Percentiles rank a stretch among this genome's conserved stretches.
phyloP scores from a whole-genome alignment of 2,329 filamentous ascomycete species.

The Penicillium sp. region DNA sequence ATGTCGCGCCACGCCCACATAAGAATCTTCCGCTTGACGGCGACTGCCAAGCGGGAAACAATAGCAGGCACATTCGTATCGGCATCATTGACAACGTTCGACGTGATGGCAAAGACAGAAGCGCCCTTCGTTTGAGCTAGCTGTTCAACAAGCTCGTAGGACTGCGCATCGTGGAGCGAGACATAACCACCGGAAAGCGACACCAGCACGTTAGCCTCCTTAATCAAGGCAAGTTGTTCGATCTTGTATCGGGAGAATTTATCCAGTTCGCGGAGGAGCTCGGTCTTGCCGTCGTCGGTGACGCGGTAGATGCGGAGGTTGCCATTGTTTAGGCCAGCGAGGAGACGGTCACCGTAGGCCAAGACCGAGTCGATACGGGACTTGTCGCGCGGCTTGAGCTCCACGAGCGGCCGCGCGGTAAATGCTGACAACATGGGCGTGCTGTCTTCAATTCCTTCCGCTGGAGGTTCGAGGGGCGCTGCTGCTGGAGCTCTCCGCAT shows the following conservation, averaged over 20 bases:
- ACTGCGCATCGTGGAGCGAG: constrained; percentile 83
- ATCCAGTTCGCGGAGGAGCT: constrained; percentile 86
- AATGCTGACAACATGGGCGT: constrained; percentile 88
- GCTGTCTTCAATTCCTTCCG: constrained; percentile 18
- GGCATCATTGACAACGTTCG: constrained; percentile 88
- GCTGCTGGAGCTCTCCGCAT: constrained; percentile 10
- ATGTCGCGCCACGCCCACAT: constrained; percentile 97
- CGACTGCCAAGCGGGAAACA: constrained; percentile 85
- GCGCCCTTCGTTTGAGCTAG: constrained; percentile 83
- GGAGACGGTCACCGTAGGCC: constrained; percentile 84
- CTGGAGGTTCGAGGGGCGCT: constrained; percentile 8
- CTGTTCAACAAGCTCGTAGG: constrained; percentile 76
- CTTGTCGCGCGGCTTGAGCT: constrained; percentile 93
- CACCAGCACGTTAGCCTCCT: constrained; percentile 87
- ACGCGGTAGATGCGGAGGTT: constrained; percentile 86
- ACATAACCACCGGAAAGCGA: constrained; percentile 88
- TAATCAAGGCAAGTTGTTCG: constrained; percentile 92
- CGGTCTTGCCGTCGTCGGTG: constrained; percentile 62
- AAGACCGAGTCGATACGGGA: constrained; percentile 95
- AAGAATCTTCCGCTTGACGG: constrained; percentile 83
- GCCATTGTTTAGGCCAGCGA: constrained; percentile 89
- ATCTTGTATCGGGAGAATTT: constrained; percentile 88
- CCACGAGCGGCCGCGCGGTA: constrained; percentile 91
- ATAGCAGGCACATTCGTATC: constrained; percentile 87
- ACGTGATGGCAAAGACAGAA: constrained; percentile 85